Conservation (phyloP, 306 rosid genomes). For the Vigna unguiculata region DNA sequence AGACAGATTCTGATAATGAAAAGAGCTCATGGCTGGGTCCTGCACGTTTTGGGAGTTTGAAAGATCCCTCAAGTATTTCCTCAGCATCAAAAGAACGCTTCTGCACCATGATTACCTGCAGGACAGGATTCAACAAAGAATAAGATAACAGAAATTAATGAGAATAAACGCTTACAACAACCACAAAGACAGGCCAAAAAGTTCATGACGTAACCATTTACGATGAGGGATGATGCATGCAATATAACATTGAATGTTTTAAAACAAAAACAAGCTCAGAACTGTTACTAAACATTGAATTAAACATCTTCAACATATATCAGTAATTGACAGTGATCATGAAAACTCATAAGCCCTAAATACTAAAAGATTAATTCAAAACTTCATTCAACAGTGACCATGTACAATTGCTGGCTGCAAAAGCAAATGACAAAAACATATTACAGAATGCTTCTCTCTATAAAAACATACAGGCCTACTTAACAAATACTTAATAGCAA, state of each 20-base stretch:
- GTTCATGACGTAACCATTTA: too few species aligned
- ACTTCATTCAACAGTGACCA: not conserved
- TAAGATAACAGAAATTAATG: not conserved
- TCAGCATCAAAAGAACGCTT: conserved; percentile 80
- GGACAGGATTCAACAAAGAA: conserved; percentile 16
- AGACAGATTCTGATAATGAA: conserved; percentile 77
- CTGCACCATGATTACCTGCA: conserved; percentile 84
- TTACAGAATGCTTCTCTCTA: not conserved
- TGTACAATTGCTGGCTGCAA: not conserved
- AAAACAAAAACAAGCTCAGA: too few species aligned
- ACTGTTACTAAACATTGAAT: too few species aligned
- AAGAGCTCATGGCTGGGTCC: conserved; percentile 60
- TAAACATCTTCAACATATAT: too few species aligned
- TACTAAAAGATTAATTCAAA: not conserved
- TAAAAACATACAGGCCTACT: not conserved
- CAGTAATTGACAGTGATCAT: too few species aligned
- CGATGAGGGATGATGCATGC: too few species aligned
- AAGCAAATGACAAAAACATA: not conserved
- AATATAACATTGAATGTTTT: too few species aligned
- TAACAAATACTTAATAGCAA: not conserved
- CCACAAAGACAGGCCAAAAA: too few species aligned
- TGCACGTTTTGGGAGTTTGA: conserved; percentile 73
- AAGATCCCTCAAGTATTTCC: conserved; percentile 65
- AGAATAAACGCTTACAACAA: too few species aligned
- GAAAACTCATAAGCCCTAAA: too few species aligned